Base-by-base conservation (phyloP, 495 filamentous ascomycete genomes). In the Cercophora scortea region DNA sequence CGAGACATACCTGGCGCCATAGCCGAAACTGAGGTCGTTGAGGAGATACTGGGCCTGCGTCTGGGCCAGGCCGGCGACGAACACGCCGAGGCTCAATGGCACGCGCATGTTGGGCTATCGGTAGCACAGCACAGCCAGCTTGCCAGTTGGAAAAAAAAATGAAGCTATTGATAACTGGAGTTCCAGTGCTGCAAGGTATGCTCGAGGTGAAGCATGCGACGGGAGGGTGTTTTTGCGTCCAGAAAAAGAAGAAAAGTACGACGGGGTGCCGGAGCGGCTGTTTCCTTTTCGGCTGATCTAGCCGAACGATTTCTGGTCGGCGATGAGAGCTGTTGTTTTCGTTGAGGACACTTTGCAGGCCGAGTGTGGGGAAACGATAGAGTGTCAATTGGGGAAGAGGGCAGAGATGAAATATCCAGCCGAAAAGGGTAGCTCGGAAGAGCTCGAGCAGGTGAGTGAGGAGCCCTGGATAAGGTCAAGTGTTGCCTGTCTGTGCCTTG, bases 21-120 rank as follows among this genome's bases (percentile, higher is more conserved):
- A 80, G 16, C 90, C 90, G 64, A 96, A 96, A 64, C 87, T 91
- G 76, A 83, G 69, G 70, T 84, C 78, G 47, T 68, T 77, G 51
- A 76, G 68, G 17, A 81, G 74, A 56, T 76, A 79, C 42, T 78
- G 71, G 41, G 77, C 79, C 57, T 86, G 79, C 36, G 83, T 83
- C 33, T 74, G 71, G 36, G 79, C 81, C 34, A 57, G 43, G 58
- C 79, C 68, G 47, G 78, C 76, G 52, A 84, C 69, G 35, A 82
- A 69, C 45, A 69, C 63, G 50, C 68, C 71, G 34, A 73, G 53
- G 52, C 69, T 59, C 55, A 62, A 67, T 17, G 67, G 50, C 52
- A 72, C 51, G 60, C 72, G 74, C 74, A 77, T 77, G 43, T 45
- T 63, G 53, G 54, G 47, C 19, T 25, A 25, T 25, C 25, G 25